Base-by-base conservation (phyloP, 148 eudicot species). In the Simmondsia chinensis region DNA sequence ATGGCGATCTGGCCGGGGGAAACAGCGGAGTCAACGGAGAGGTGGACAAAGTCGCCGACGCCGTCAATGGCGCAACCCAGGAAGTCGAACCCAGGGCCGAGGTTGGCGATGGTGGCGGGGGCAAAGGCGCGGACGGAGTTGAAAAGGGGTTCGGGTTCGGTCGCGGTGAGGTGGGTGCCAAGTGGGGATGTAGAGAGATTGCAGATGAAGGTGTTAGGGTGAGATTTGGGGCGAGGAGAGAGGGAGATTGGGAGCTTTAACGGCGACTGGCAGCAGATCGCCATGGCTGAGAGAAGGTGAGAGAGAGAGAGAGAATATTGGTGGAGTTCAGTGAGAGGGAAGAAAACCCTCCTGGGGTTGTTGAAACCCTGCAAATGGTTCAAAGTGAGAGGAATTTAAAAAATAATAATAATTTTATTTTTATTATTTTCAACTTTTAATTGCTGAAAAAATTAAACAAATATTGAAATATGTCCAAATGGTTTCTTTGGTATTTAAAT, bases 81-180 rank as follows among this genome's bases (percentile, higher is more conserved):
- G 59, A 93, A 77, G 72, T 93, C 99, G 57, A 93, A 93, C 6
- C 96, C 75, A 0, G 96, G 96, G 24, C 99, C 99, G 31, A 93
- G 89, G 48, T 93, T 93, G 46, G 99, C 99, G 2, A 93, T 80
- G 7, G 99, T 93, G 33, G 99, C 99, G 0, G 99, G 99, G 3
- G 99, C 99, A 68, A 93, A 93, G 32, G 89, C 57, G 6, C 56
- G 68, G 46, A 80, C 99, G 32, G 94, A 68, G 33, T 94, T 34
- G 58, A 79, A 71, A 1, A 70, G 49, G 10, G 99, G 94, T 7
- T 65, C 15, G 52, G 95, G 97, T 23, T 87, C 88, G 33, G 65
- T 6, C 22, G 52, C 7, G 25, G 40, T 5, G 22, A 20, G 37
- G 9, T 31, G 54, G 7, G 12, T 17, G 33, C 51, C 32, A 32